A percentile compares a stretch with the other conserved stretches of the same genome.
phyloP scores from a whole-genome alignment of 2,329 filamentous ascomycete species.

The Cercospora citrullina region DNA sequence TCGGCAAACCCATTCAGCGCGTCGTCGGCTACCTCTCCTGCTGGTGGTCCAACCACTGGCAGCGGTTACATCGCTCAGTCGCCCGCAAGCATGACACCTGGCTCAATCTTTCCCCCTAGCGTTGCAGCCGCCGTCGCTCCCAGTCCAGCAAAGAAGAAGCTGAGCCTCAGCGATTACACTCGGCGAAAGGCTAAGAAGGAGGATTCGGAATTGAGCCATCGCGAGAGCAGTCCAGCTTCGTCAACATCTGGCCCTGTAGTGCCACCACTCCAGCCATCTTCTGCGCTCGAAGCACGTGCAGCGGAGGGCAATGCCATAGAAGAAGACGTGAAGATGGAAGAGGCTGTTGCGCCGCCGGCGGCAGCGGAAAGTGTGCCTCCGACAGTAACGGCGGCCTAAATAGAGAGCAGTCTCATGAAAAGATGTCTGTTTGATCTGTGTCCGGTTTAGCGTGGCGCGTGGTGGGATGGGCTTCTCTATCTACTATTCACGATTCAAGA shows the following conservation, averaged over 20 bases:
- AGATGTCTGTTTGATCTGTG: slow-evolving; percentile 15
- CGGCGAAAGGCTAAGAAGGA: slow-evolving; percentile 43
- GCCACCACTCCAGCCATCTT: slow-evolving; percentile 30
- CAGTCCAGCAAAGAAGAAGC: slow-evolving; percentile 49
- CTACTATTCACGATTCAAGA: slow-evolving; percentile 21
- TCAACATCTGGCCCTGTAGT: slow-evolving; percentile 30
- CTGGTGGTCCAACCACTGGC: slow-evolving; percentile 22
- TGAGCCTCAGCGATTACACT: slow-evolving; percentile 54
- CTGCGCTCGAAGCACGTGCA: slow-evolving; percentile 28
- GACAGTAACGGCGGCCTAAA: slow-evolving; percentile 19
- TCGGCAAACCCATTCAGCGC: slow-evolving; percentile 25
- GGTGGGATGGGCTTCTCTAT: slow-evolving; percentile 17
- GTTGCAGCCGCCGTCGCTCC: slow-evolving; percentile 46
- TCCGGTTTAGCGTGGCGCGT: slow-evolving; percentile 25
- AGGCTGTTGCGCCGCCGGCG: slow-evolving; percentile 13
- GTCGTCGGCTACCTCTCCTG: neutral
- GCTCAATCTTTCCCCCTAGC: slow-evolving; percentile 38
- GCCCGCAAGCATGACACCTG: slow-evolving; percentile 29
- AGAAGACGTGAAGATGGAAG: slow-evolving; percentile 36
- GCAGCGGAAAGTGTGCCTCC: slow-evolving; percentile 17
- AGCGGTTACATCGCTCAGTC: slow-evolving; percentile 29
- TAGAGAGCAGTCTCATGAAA: neutral
- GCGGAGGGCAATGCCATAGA: slow-evolving; percentile 32
- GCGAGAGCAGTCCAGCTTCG: slow-evolving; percentile 37
- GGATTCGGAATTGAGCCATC: slow-evolving; percentile 28